Evolutionary conservation across 352 stramenopile species (phyloP).

Genomic region (Elongisporangium undulatum): DNA sequence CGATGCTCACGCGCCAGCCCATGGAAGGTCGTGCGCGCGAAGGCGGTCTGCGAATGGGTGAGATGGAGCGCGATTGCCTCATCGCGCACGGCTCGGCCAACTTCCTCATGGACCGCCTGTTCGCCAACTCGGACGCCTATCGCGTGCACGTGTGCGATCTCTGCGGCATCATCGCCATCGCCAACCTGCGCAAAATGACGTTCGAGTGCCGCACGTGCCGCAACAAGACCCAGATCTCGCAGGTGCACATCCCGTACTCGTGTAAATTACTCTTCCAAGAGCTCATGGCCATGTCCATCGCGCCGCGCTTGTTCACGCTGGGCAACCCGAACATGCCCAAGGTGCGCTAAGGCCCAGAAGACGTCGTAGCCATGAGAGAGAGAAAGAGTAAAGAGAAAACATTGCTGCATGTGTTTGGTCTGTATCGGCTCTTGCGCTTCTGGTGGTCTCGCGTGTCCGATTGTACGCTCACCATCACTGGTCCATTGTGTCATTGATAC

Average conservation of each 20-base stretch:
- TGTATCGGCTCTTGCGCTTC: not conserved
- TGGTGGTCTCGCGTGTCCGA: not conserved
- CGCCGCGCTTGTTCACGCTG: slow-evolving; percentile 95
- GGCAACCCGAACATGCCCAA: slow-evolving; percentile 74
- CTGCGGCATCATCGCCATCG: slow-evolving; percentile 99
- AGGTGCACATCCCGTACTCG: slow-evolving; percentile 99
- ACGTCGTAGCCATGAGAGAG: not conserved
- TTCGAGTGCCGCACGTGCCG: slow-evolving; percentile 96
- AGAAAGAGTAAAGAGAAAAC: not conserved
- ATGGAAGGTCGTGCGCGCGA: slow-evolving; percentile 98
- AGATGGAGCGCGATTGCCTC: slow-evolving; percentile 99
- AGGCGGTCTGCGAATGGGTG: slow-evolving; percentile 99
- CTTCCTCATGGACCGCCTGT: slow-evolving; percentile 99
- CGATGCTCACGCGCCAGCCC: slow-evolving; percentile 98
- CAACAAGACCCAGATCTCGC: slow-evolving; percentile 93
- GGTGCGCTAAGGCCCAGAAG: slow-evolving; percentile 21
- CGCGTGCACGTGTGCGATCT: slow-evolving; percentile 98
- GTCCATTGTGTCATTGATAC: too few species aligned
- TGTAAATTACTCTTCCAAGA: slow-evolving; percentile 99
- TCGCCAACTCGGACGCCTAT: slow-evolving; percentile 99
- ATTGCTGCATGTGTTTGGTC: not conserved
- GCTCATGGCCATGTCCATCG: slow-evolving; percentile 99
- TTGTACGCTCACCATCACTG: too few species aligned
- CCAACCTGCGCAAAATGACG: slow-evolving; percentile 98
- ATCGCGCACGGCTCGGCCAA: slow-evolving; percentile 99